Percentiles rank a stretch among this genome's conserved stretches.
Conservation (phyloP, 148 eudicot species). For the Drosera capensis region DNA sequence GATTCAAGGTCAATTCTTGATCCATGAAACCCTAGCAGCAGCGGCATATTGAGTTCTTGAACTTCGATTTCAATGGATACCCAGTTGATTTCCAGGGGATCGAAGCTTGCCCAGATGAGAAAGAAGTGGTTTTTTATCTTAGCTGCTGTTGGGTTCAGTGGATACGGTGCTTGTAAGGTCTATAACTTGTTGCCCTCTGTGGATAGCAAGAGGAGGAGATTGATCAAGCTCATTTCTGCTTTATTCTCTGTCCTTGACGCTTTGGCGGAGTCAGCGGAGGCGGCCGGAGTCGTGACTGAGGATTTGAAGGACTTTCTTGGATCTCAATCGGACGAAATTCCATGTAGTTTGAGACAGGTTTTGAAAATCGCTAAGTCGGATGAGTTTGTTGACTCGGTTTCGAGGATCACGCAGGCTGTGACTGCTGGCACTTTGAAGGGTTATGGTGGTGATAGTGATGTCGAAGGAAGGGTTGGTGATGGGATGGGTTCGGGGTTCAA, state of each 20-base stretch:
- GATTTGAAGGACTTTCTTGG: slow-evolving; percentile 51
- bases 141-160: slow-evolving; percentile 42
- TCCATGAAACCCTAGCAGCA: too few relatives aligned
- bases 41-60: too few relatives aligned
- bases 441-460: slow-evolving; percentile 19
- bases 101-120: slow-evolving; percentile 25
- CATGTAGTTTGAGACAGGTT: slow-evolving; percentile 57
- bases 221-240: slow-evolving; percentile 26
- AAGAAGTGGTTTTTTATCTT: slow-evolving; percentile 40
- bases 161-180: slow-evolving; percentile 47
- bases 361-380: slow-evolving; percentile 37
- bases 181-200: slow-evolving; percentile 49
- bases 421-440: slow-evolving; percentile 48
- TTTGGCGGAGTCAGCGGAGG: slow-evolving; percentile 44
- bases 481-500: slow-evolving; percentile 20
- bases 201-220: slow-evolving; percentile 29
- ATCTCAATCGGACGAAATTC: slow-evolving; percentile 56
- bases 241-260: slow-evolving; percentile 30
- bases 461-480: slow-evolving; percentile 11
- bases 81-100: slow-evolving; percentile 29
- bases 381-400: slow-evolving; percentile 35
- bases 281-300: slow-evolving; percentile 38
- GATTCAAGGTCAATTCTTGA: not conserved
- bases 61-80: slow-evolving; percentile 40
- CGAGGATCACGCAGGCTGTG: slow-evolving; percentile 33